Base-by-base conservation (phyloP, 2,329 filamentous ascomycete species). In the Sclerotinia borealis region DNA sequence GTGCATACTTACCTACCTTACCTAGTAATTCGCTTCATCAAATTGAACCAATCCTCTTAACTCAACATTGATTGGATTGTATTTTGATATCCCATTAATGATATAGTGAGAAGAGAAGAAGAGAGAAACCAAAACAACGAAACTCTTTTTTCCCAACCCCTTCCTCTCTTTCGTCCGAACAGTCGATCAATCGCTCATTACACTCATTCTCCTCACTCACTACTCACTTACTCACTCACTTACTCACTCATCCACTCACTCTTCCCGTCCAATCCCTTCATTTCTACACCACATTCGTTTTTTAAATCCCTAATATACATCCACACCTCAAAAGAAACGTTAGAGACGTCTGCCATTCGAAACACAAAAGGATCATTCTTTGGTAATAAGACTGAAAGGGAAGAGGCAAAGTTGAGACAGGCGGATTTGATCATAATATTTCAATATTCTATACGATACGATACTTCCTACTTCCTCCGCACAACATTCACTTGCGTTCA, bases 1-100 rank as follows among this genome's bases (percentile, higher is more conserved):
- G 27, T 19, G 19, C 39, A 22, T 13, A n/a, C 27, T 27, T 34
- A 34, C 41, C 19, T n/a, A 45, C 41, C 22, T 22, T 22, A 19
- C n/a, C 45, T 27, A 37, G 45, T 56, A 45, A 56, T 56, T 56
- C 52, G 27, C 52, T 56, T 19, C 41, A 45, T 56, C 39, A 56
- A 56, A 56, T 56, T 45, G 50, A 39, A 27, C 34, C 31, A 52
- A 52, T 39, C 36, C 50, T 39, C 39, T 37, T 41, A 13, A 55
- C 41, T 31, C 52, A n/a, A 41, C 17, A 45, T 56, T 45, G 54
- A 45, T 55, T 55, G 52, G 37, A 43, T 43, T 55, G 52, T 25
- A 43, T 31, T 39, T 39, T 27, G 50, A 22, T 34, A 54, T 39
- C 13, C 39, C 50, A 39, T 36, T 34, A 39, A 54, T 54, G 50